Base-by-base conservation (phyloP, 164 flowering plant genomes). In the Vitis riparia region DNA sequence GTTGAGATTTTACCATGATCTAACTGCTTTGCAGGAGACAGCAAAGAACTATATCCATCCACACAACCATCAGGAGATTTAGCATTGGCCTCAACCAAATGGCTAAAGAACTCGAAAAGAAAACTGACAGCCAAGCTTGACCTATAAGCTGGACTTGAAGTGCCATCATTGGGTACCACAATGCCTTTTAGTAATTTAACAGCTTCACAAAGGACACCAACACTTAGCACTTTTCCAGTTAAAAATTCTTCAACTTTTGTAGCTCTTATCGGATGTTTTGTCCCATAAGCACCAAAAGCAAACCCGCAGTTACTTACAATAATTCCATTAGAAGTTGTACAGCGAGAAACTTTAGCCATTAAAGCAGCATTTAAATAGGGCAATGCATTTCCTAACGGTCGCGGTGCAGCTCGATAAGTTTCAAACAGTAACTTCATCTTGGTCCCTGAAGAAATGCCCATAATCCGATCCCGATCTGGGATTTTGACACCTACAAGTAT, bases 331-430 rank as follows among this genome's bases (percentile, higher is more conserved):
- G 75, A 71, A 27, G 55, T 55, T 55, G 77, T 64, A 69, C 50
- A 58, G 37, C 53, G 60, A 66, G 90, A 83, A 67, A 86, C 73
- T 72, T 84, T 81, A 69, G 88, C 91, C 73, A 87, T 73, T 75
- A 94, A 92, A 67, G 97, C 97, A 68, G 97, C 95, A 83, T 92
- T 87, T 62, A 92, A 61, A 79, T 92, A 92, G 6, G 99, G 77
- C 75, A 92, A 72, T 59, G 97, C 93, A 83, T 84, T 91, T 68
- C 97, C 97, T 44, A 88, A 88, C 12, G 97, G 94, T 16, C 97
- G 87, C n/a, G 97, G 92, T 49, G 97, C 83, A 68, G 97, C 91
- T 73, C 98, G 81, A 75, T 85, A 94, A 6, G 95, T 89, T 75
- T 94, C 91, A 81, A 91, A 92, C 29, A 85, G 69, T 59, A 92